phyloP scores from a whole-genome alignment of 1,284 basidiomycete species.

The Trametes pubescens region DNA sequence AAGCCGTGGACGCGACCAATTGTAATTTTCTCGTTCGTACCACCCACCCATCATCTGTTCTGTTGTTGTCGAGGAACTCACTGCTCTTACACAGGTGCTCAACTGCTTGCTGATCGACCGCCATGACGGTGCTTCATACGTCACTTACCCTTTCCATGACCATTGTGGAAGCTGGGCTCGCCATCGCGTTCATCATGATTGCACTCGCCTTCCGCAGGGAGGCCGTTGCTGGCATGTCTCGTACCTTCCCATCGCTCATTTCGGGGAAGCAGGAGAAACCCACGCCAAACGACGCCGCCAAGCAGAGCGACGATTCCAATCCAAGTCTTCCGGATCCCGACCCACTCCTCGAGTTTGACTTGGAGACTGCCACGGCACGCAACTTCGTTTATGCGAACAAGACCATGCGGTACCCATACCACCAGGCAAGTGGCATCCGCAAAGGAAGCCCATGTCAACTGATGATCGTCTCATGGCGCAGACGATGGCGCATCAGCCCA shows the following conservation, averaged over 20 bases:
- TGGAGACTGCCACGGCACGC: slow-evolving; percentile 41
- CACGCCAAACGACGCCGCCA: not conserved
- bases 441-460: not conserved
- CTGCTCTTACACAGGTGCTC: not conserved
- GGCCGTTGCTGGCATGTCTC: not conserved
- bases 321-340: slow-evolving; percentile 38
- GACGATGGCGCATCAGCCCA: slow-evolving; percentile 52
- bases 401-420: slow-evolving; percentile 46
- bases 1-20: slow-evolving; percentile 5
- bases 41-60: not conserved
- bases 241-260: not conserved
- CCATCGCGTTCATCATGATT: not conserved
- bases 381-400: slow-evolving; percentile 50
- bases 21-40: not conserved
- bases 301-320: not conserved
- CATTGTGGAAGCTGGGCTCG: not conserved
- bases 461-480: slow-evolving; percentile 9
- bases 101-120: not conserved
- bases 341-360: slow-evolving; percentile 42
- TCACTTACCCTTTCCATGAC: not conserved
- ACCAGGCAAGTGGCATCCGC: slow-evolving; percentile 36
- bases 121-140: not conserved
- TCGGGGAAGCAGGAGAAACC: not conserved
- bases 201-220: not conserved
- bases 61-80: not conserved